A percentile compares a stretch with the other conserved stretches of the same genome.
These are phyloP conservation scores for Groenewaldozyma salmanticensis DNA, from an alignment of 805 yeast species.

Conservation along the genomic window DNA sequence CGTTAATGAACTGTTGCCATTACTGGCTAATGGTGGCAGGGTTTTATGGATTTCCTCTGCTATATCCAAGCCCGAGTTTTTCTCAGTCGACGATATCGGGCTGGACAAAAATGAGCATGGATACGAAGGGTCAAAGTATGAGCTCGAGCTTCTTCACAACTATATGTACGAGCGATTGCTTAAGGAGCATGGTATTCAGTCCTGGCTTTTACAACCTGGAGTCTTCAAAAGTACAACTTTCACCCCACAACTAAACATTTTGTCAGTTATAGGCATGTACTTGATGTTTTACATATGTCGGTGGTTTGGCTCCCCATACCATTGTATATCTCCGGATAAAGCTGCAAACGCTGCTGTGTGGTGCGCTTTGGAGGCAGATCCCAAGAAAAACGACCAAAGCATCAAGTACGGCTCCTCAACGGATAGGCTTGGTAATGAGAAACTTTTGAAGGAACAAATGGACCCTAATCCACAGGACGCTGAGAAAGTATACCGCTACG, in stretches of 20 bases:
- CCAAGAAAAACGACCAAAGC: constrained; percentile 37
- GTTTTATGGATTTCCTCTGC: constrained; percentile 81
- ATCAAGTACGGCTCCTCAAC: constrained; percentile 69
- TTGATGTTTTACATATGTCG: constrained; percentile 76
- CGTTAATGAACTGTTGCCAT: constrained; percentile 51
- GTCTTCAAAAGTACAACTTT: constrained; percentile 80
- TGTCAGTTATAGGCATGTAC: constrained; percentile 82
- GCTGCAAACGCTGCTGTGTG: constrained; percentile 84
- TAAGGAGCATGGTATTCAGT: constrained; percentile 44
- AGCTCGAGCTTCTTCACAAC: constrained; percentile 72
- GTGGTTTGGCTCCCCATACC: constrained; percentile 75
- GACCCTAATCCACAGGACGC: constrained; percentile 37
- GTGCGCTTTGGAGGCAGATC: constrained; percentile 47
- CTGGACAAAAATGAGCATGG: constrained; percentile 53
- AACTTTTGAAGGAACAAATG: constrained; percentile 35
- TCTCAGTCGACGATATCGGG: constrained; percentile 69
- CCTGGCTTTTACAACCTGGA: constrained; percentile 88
- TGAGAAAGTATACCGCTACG: constrained; percentile 54
- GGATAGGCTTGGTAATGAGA: constrained; percentile 53
- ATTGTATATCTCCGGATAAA: constrained; percentile 75
- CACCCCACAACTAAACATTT: constrained; percentile 59
- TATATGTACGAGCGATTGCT: constrained; percentile 50
- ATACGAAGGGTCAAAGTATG: constrained; percentile 87
- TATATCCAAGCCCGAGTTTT: constrained; percentile 66
- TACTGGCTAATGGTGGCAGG: constrained; percentile 51